Percentiles rank a stretch among this genome's conserved stretches.
phyloP scores from a whole-genome alignment of 805 yeast genomes.

The Zygosaccharomyces siamensis region DNA sequence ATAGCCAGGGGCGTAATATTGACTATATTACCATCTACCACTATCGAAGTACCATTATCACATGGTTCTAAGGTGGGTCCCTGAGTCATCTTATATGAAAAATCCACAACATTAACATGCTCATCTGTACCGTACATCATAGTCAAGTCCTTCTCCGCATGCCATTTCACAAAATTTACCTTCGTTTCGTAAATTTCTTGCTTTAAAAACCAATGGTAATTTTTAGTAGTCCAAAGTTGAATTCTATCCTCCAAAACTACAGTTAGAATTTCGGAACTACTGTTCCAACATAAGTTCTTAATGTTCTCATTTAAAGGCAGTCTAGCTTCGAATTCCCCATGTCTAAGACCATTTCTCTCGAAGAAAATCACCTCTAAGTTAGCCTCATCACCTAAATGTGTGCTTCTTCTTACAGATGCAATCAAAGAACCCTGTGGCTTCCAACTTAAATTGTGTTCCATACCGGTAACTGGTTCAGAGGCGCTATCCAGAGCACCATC shows the following conservation, averaged over 20 bases:
- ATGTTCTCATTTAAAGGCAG: slow-evolving; percentile 49
- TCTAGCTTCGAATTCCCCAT: slow-evolving; percentile 75
- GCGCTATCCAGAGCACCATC: slow-evolving; percentile 76
- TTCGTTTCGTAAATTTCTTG: slow-evolving; percentile 52
- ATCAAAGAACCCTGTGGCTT: slow-evolving; percentile 85
- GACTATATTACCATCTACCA: slow-evolving; percentile 68
- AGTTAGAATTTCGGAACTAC: slow-evolving; percentile 73
- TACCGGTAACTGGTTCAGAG: slow-evolving; percentile 82
- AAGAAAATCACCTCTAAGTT: slow-evolving; percentile 60
- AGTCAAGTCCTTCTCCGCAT: slow-evolving; percentile 81
- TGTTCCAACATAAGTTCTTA: slow-evolving; percentile 66
- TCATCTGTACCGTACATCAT: slow-evolving; percentile 57
- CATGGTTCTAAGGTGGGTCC: slow-evolving; percentile 68
- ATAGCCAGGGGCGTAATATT: slow-evolving; percentile 75
- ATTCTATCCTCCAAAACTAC: slow-evolving; percentile 56
- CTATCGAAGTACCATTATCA: slow-evolving; percentile 76
- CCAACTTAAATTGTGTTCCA: slow-evolving; percentile 76
- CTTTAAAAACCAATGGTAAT: slow-evolving; percentile 94
- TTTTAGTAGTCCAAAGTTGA: slow-evolving; percentile 88
- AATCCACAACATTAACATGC: slow-evolving; percentile 58
- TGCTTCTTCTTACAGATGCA: slow-evolving; percentile 70
- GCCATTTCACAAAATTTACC: slow-evolving; percentile 59
- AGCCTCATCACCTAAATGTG: slow-evolving; percentile 36
- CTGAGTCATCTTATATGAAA: slow-evolving; percentile 54
- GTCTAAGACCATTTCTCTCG: slow-evolving; percentile 89